Percentiles rank a stretch among this genome's conserved stretches.
phyloP scores from a whole-genome alignment of 441 rosid genomes.

The Gossypium aridum region DNA sequence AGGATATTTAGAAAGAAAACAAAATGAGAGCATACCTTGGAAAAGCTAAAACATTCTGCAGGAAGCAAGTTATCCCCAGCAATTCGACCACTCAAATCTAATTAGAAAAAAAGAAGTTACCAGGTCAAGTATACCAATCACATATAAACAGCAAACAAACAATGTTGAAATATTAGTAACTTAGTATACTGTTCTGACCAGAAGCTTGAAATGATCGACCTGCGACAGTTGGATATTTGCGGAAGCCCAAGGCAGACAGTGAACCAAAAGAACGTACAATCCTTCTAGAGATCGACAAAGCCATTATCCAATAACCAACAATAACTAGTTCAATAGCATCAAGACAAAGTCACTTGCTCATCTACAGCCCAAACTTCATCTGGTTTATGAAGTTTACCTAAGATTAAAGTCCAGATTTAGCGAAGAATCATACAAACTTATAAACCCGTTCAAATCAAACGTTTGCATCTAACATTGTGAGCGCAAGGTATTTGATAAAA shows the following conservation, averaged over 20 bases:
- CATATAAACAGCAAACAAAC: conserved; percentile 5
- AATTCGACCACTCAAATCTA: conserved; percentile 15
- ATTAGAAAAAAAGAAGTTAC: not conserved
- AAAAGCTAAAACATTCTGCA: conserved; percentile 19
- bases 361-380: not conserved
- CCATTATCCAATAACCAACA: conserved; percentile 28
- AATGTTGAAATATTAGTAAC: not conserved
- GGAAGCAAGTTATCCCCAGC: conserved; percentile 18
- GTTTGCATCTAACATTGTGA: not conserved
- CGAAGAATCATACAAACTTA: not conserved
- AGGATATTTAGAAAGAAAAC: not conserved
- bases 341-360: not conserved
- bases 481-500: conserved; percentile 1
- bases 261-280: conserved; percentile 37
- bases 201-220: conserved; percentile 14
- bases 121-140: conserved; percentile 3
- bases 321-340: not conserved
- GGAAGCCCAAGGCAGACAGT: conserved; percentile 20
- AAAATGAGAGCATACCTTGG: conserved; percentile 19
- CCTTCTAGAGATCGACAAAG: conserved; percentile 41
- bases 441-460: not conserved
- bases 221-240: not conserved
- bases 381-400: not conserved
- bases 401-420: not conserved
- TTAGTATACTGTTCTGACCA: conserved; percentile 20